Evolutionary conservation across 441 rosid genomes (phyloP), one percentile per base, ranked within the genome.

Genomic region (Jatropha podagrica): DNA sequence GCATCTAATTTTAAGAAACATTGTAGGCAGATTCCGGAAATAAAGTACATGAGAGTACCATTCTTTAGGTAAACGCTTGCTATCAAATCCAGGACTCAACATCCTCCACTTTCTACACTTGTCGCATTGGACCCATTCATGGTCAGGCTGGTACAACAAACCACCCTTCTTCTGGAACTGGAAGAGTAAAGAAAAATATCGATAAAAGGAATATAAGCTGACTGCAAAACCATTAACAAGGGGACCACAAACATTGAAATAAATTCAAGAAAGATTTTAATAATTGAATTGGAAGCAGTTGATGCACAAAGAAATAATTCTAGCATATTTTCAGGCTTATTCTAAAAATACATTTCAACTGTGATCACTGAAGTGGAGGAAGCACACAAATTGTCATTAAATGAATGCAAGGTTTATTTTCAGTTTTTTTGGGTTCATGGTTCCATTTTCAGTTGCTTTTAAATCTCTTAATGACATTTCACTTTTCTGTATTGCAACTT

Each of bases 31-130:
- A 14, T 7, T 9, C 11, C 11, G 54, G 3, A 49, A 49, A 49
- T 54, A 17, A 54, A 54, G 23, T 15, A 4, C 59, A 15, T 14
- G 71, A 9, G 32, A 42, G 48, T 76, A 83, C 86, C 82, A 83
- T 63, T 83, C 84, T 41, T 55, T 18, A 42, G 84, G 86, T 68
- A 83, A 76, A 23, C 40, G 40, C 46, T 71, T 74, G 82, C 55
- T 26, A 75, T 83, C 62, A 64, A 76, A 83, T 54, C 72, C 84
- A 9, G 78, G 11, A 68, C 49, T 68, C 75, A 83, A 51, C 73
- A 67, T 67, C 79, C 86, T 78, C 84, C 86, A 83, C 78, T 80
- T 83, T 73, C 86, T 75, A 68, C 86, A 80, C 79, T 81, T 81
- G 11, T 83, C 76, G 74, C 84, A 81, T 70, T 83, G 86, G 59